Base-by-base conservation (phyloP, 768 basidiomycete genomes). In the Phanerodontia chrysosporium region DNA sequence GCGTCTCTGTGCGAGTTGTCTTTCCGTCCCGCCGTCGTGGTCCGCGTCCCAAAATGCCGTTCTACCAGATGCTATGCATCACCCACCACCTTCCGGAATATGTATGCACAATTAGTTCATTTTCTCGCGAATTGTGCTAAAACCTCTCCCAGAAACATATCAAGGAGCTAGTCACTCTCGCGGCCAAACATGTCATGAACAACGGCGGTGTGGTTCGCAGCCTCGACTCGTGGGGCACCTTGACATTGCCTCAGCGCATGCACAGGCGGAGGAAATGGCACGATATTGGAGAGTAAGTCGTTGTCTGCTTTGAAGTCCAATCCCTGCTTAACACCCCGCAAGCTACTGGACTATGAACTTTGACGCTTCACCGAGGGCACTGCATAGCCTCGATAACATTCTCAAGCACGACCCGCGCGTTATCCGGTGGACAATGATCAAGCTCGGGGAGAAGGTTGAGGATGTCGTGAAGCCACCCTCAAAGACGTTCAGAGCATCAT, bases 321-420 rank as follows among this genome's bases (percentile, higher is more conserved):
- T 10, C 39, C 18, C 4, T 18, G 10, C 39, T 42, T 8, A 42
- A 4, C 10, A 4, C 4, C 32, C 12, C 24, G 2, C 49, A 65
- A 95, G 93, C 65, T 94, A 94, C 70, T 95, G 92, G 92, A 86
- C 89, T 3, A 82, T 96, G 77, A 83, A 92, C 68, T 96, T 95
- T 70, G 94, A 96, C 76, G 83, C 90, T 3, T 88, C 89, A 9
- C 93, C 93, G 12, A 76, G 77, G 39, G 85, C 83, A 0, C 76
- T 95, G 51, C 75, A 77, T 6, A 75, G 80, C 0, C 76, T 96
- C n/a, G 84, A 85, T 64, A 72, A 75, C 9, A 77, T 88, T 57
- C 80, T 95, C 71, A 83, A 87, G 8, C 78, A 79, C 54, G 94
- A 96, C 67, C 92, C 92, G 12, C 83, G 88, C 30, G 90, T 96